These are phyloP conservation scores for Luffa acutangula DNA, from an alignment of 306 rosid species.

Conservation along the genomic window DNA sequence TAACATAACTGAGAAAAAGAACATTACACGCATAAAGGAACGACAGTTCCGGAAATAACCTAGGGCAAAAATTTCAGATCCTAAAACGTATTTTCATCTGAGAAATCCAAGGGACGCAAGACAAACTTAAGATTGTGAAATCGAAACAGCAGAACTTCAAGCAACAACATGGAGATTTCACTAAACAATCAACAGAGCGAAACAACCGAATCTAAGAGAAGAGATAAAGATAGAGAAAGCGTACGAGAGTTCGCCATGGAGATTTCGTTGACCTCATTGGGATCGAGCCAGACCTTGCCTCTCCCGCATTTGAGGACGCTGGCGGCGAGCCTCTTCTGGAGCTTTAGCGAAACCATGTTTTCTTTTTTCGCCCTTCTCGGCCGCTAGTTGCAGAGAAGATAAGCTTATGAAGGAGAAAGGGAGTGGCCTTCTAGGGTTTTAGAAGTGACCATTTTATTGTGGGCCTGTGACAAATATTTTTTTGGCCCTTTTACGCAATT, in stretches of 20 bases:
- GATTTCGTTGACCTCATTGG: slow-evolving; percentile 82
- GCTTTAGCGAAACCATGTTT: slow-evolving; percentile 78
- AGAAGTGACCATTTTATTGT: neutral
- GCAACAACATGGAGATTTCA: neutral
- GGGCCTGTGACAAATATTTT: neutral
- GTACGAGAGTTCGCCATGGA: slow-evolving; percentile 96
- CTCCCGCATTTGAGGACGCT: slow-evolving; percentile 91
- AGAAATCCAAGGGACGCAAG: neutral
- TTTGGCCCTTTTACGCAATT: neutral
- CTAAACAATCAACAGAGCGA: neutral
- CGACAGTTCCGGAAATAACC: neutral
- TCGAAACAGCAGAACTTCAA: neutral
- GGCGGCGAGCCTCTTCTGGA: slow-evolving; percentile 82
- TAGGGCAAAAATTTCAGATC: neutral
- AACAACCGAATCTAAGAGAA: neutral
- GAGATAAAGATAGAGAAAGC: neutral
- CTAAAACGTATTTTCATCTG: neutral
- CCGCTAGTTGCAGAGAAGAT: neutral
- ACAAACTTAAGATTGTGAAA: neutral
- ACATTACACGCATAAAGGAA: neutral
- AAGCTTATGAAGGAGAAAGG: neutral
- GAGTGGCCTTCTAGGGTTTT: neutral
- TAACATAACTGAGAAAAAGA: neutral
- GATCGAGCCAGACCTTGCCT: slow-evolving; percentile 97
- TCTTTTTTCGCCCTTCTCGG: neutral